phyloP scores from a whole-genome alignment of 495 filamentous ascomycete species.

The Achaetomiella virescens region DNA sequence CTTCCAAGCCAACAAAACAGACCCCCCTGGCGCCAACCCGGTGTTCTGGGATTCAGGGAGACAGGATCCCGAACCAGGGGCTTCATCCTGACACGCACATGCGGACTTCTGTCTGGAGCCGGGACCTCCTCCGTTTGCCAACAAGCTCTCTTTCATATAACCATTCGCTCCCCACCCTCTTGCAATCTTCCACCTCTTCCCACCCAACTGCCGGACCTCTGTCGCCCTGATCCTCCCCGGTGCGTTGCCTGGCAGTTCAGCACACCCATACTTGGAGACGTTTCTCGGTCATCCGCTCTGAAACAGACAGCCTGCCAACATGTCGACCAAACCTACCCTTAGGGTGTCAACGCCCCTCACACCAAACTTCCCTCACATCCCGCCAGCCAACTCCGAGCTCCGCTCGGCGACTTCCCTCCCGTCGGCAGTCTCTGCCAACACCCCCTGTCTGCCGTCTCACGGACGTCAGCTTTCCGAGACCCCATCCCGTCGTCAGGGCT shows the following conservation, averaged over 20 bases:
- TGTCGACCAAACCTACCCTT: conserved; percentile 59
- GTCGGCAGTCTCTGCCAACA: conserved; percentile 27
- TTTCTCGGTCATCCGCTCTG: conserved; percentile 1
- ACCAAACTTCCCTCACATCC: conserved; percentile 72
- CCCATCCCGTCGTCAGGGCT: conserved; percentile 26
- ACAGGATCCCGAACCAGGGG: conserved; percentile 22
- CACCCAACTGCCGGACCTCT: conserved; percentile 32
- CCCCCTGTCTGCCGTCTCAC: conserved; percentile 30
- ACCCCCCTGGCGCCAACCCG: conserved; percentile 22
- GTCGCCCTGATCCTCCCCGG: conserved; percentile 19
- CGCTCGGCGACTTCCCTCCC: conserved; percentile 43
- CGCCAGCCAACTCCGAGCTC: conserved; percentile 45
- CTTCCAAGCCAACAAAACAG: conserved; percentile 10
- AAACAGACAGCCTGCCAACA: conserved; percentile 30
- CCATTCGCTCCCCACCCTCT: conserved; percentile 27
- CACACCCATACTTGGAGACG: conserved; percentile 31
- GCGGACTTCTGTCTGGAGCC: conserved; percentile 21
- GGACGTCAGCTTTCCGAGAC: conserved; percentile 30
- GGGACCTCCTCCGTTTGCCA: conserved; percentile 11
- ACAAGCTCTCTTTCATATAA: conserved; percentile 38
- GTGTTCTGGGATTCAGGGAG: conserved; percentile 23
- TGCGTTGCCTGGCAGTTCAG: conserved; percentile 34
- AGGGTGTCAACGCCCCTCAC: conserved; percentile 71
- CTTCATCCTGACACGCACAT: conserved; percentile 14
- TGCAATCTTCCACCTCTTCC: conserved; percentile 25